phyloP scores from a whole-genome alignment of 371 early-diverging fungal species.

The Cokeromyces recurvatus region DNA sequence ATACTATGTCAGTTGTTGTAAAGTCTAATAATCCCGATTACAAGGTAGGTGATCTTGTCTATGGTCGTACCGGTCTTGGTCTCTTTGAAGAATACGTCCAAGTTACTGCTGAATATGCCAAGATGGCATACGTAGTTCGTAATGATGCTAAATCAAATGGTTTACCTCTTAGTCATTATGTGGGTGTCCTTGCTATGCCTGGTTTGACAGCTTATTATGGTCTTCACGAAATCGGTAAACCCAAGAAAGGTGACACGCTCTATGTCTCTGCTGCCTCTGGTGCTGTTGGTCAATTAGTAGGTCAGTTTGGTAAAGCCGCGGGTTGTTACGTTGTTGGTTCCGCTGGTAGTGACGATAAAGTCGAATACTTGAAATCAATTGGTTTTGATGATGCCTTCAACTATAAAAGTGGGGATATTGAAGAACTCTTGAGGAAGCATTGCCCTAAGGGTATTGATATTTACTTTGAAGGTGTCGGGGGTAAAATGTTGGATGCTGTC shows the following conservation, averaged over 20 bases:
- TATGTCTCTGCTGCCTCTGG: slow-evolving; percentile 44
- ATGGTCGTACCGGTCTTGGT: slow-evolving; percentile 35
- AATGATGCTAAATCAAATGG: slow-evolving; percentile 31
- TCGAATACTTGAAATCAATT: slow-evolving; percentile 51
- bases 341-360: slow-evolving; percentile 77
- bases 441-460: slow-evolving; percentile 71
- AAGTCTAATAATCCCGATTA: slow-evolving; percentile 47
- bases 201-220: slow-evolving; percentile 42
- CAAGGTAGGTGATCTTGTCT: slow-evolving; percentile 57
- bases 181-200: slow-evolving; percentile 50
- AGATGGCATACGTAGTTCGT: slow-evolving; percentile 13
- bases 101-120: slow-evolving; percentile 21
- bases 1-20: slow-evolving; percentile 56
- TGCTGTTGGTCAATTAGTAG: slow-evolving; percentile 51
- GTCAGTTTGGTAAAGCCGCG: slow-evolving; percentile 63
- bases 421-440: slow-evolving; percentile 35
- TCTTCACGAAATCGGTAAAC: slow-evolving; percentile 19
- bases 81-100: slow-evolving; percentile 47
- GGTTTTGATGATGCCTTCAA: slow-evolving; percentile 79
- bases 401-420: slow-evolving; percentile 64
- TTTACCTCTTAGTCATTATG: slow-evolving; percentile 44
- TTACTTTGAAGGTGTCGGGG: slow-evolving; percentile 70
- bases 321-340: slow-evolving; percentile 70
- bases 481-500: slow-evolving; percentile 62
- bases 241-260: slow-evolving; percentile 47